These are phyloP conservation scores for Bretziella fagacearum DNA, from an alignment of 2,329 filamentous ascomycete genomes.

Conservation along the genomic window DNA sequence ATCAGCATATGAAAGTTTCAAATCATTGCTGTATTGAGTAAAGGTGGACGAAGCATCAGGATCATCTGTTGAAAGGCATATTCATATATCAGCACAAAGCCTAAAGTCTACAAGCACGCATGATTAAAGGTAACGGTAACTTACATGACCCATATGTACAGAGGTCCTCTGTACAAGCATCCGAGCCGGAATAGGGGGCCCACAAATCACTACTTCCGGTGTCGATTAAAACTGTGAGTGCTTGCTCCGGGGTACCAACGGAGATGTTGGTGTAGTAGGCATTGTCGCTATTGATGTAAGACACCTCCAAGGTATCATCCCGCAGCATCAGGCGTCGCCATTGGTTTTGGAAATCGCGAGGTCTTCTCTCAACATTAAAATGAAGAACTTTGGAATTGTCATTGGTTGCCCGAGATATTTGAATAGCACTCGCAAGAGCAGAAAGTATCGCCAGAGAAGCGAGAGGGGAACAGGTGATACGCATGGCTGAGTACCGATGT, in stretches of 20 bases:
- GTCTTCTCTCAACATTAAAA: constrained; percentile 5
- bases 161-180: constrained; percentile 23
- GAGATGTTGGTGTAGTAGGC: constrained; percentile 38
- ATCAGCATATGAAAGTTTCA: constrained; percentile 46
- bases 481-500: too few species aligned
- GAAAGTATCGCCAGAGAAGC: too few species aligned
- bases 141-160: constrained; percentile 23
- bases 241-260: constrained; percentile 40
- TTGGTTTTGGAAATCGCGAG: not conserved
- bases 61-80: too few species aligned
- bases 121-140: not conserved
- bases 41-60: constrained; percentile 30
- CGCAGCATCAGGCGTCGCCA: not conserved
- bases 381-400: constrained; percentile 1
- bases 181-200: constrained; percentile 29
- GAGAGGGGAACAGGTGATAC: too few species aligned
- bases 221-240: constrained; percentile 42
- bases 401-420: not conserved
- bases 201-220: constrained; percentile 51
- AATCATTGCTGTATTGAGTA: constrained; percentile 27
- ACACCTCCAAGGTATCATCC: not conserved
- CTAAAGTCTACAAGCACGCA: constrained; percentile 15
- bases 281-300: constrained; percentile 17
- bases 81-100: too few species aligned
- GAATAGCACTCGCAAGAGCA: not conserved